These are phyloP conservation scores for Hydrangea macrophylla DNA, from an alignment of 148 eudicot species.

Conservation along the genomic window DNA sequence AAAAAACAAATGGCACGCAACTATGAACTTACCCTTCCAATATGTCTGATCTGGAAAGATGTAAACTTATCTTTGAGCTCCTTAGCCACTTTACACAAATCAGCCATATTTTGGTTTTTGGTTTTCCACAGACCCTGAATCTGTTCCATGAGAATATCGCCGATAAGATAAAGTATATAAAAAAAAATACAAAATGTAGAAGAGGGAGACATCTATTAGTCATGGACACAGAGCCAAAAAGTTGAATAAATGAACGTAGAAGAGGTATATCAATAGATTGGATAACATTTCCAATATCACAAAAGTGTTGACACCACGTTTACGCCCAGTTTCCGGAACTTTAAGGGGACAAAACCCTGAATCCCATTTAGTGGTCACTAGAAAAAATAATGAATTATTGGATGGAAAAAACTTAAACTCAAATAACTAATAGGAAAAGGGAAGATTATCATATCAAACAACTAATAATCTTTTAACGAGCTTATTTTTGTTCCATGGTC, in stretches of 20 bases:
- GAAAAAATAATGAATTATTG: too few species aligned
- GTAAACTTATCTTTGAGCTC: constrained; percentile 56
- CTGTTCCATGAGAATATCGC: constrained; percentile 31
- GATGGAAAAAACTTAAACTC: too few species aligned
- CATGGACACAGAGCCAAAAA: neutral
- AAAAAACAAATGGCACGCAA: neutral
- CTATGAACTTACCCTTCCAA: constrained; percentile 51
- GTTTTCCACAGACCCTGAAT: constrained; percentile 77
- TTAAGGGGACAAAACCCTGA: neutral
- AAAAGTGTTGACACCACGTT: neutral
- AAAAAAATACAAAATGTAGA: neutral
- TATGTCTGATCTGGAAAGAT: constrained; percentile 62
- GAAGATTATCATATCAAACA: too few species aligned
- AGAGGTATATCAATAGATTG: neutral
- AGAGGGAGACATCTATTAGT: neutral
- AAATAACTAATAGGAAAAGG: too few species aligned
- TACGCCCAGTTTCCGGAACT: neutral
- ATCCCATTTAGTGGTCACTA: neutral
- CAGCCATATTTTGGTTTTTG: constrained; percentile 75
- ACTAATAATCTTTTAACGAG: neutral
- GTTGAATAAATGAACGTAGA: neutral
- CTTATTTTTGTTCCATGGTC: neutral
- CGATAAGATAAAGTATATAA: neutral
- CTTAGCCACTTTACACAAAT: constrained; percentile 65
- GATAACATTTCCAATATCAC: neutral